Evolutionary conservation across 768 basidiomycete genomes (phyloP).

Genomic region (Strobilomyces echinocephalus): DNA sequence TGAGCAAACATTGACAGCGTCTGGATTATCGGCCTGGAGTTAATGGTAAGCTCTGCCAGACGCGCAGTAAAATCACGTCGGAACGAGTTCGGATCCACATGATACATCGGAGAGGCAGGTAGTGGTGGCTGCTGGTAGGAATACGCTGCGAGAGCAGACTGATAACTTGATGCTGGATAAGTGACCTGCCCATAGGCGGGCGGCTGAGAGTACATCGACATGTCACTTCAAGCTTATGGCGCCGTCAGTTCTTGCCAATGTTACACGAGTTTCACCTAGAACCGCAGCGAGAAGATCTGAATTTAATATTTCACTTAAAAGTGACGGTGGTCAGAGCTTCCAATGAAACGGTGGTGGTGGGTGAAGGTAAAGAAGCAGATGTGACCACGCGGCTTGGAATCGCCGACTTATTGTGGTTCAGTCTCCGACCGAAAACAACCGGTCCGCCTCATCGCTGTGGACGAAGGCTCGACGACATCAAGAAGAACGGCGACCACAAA

Average conservation of each 20-base stretch:
- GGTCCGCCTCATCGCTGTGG: slow-evolving; percentile 7
- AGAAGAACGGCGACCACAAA: slow-evolving; percentile 25
- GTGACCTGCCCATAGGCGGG: slow-evolving; percentile 53
- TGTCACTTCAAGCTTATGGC: slow-evolving; percentile 40
- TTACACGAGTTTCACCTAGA: slow-evolving; percentile 33
- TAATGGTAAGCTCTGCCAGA: slow-evolving; percentile 81
- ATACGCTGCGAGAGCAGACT: slow-evolving; percentile 40
- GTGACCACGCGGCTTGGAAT: slow-evolving; percentile 22
- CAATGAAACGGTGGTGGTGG: slow-evolving; percentile 43
- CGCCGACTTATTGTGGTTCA: slow-evolving; percentile 26
- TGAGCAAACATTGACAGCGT: slow-evolving; percentile 88
- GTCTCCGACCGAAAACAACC: slow-evolving; percentile 35
- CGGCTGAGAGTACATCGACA: slow-evolving; percentile 64
- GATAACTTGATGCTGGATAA: slow-evolving; percentile 46
- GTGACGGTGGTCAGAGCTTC: slow-evolving; percentile 37
- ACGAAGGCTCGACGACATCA: slow-evolving; percentile 19
- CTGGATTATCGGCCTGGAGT: slow-evolving; percentile 94
- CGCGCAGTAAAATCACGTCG: slow-evolving; percentile 73
- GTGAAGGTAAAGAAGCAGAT: slow-evolving; percentile 39
- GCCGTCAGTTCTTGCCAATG: slow-evolving; percentile 28
- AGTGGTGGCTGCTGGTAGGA: slow-evolving; percentile 46
- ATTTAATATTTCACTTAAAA: slow-evolving; percentile 50
- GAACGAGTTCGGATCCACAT: slow-evolving; percentile 65
- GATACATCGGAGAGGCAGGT: slow-evolving; percentile 39
- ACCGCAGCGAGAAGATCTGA: slow-evolving; percentile 29